phyloP scores from a whole-genome alignment of 768 basidiomycete species.

The Tulasnella sp. region DNA sequence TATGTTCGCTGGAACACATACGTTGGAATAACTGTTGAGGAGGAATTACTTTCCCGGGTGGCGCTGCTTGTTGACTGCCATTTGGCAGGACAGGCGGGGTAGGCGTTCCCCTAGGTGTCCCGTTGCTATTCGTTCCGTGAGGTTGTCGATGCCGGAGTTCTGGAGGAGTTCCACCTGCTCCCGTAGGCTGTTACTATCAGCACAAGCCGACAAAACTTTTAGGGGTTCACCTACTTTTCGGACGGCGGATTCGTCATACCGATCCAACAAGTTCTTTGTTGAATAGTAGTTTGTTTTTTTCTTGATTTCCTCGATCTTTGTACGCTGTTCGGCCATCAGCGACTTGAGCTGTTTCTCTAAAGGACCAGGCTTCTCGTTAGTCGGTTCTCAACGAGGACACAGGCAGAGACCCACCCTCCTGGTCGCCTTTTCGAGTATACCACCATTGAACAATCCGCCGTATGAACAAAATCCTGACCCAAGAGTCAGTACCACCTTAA shows the following conservation, averaged over 20 bases:
- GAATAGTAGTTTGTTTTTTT: conserved; percentile 94
- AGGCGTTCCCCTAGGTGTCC: neutral
- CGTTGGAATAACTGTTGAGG: neutral
- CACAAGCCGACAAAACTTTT: neutral
- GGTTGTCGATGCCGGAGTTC: neutral
- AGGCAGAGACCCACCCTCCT: conserved; percentile 44
- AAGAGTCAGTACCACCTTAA: neutral
- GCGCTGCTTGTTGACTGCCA: no score
- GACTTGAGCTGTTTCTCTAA: conserved; percentile 67
- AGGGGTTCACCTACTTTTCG: conserved; percentile 12
- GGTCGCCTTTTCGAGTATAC: conserved; percentile 68
- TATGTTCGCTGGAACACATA: neutral
- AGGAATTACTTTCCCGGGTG: no score
- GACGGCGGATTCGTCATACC: conserved; percentile 58
- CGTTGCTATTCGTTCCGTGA: neutral
- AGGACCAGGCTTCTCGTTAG: neutral
- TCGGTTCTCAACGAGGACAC: neutral
- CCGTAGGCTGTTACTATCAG: neutral
- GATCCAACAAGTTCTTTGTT: conserved; percentile 79
- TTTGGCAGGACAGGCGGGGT: neutral
- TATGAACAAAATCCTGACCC: conserved; percentile 55
- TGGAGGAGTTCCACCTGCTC: neutral
- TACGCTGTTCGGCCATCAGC: conserved; percentile 64
- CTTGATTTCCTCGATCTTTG: conserved; percentile 90
- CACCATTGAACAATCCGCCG: conserved; percentile 72